These are phyloP conservation scores for Sordariomycetes sp. DNA, from an alignment of 2,329 filamentous ascomycete species.

Conservation along the genomic window DNA sequence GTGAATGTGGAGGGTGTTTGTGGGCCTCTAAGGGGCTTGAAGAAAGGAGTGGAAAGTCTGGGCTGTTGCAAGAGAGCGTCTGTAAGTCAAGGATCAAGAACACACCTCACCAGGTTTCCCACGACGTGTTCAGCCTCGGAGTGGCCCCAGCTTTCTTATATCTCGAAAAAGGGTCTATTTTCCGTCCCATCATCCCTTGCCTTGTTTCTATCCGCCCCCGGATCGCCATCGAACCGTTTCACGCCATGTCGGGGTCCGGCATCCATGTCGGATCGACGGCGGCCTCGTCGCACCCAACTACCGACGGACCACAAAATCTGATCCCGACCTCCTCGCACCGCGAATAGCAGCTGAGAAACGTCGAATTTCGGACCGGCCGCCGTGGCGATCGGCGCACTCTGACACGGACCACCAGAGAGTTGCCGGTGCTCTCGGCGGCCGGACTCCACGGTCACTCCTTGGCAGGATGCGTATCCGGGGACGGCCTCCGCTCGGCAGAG, in stretches of 20 bases:
- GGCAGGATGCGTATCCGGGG: too few relatives aligned
- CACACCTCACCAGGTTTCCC: neutral
- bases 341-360: neutral
- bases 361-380: neutral
- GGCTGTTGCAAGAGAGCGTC: neutral
- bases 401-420: neutral
- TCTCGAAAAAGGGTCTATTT: neutral
- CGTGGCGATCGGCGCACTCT: neutral
- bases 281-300: neutral
- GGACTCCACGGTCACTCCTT: too few relatives aligned
- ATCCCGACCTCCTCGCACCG: neutral
- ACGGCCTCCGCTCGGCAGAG: too few relatives aligned
- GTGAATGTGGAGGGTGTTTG: neutral
- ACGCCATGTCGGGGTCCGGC: neutral
- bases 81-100: neutral
- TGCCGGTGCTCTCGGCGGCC: too few relatives aligned
- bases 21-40: neutral
- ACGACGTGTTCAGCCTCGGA: neutral
- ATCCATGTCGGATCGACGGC: conserved; percentile 2
- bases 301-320: neutral
- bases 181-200: neutral
- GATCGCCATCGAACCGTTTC: neutral
- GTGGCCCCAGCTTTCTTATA: neutral
- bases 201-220: neutral
- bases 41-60: neutral